Conservation (phyloP, 176 grass and related monocot species). For the Oryza punctata region DNA sequence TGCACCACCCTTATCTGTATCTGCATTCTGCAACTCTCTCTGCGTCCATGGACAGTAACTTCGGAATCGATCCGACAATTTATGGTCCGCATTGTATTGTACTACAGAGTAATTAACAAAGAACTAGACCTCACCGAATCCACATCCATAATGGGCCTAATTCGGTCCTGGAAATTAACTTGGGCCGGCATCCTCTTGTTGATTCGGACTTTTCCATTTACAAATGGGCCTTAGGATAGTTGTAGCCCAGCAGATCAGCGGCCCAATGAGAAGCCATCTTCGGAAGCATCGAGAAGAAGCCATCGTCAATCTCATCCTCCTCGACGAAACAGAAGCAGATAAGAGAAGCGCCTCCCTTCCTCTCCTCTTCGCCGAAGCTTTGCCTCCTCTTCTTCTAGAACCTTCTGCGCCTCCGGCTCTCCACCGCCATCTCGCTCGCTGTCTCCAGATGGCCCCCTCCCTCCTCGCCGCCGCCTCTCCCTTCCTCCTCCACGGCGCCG, state of each 20-base stretch:
- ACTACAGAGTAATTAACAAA: no score
- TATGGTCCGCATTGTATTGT: no score
- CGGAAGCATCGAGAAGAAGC: slow-evolving; percentile 41
- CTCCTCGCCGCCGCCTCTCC: slow-evolving; percentile 46
- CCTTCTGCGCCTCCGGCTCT: slow-evolving; percentile 15
- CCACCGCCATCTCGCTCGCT: neutral
- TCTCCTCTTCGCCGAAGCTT: neutral
- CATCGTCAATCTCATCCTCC: neutral
- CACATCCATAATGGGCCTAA: neutral
- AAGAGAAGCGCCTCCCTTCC: neutral
- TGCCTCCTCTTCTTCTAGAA: slow-evolving; percentile 19
- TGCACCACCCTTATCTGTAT: no score
- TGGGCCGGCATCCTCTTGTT: neutral
- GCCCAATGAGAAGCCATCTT: neutral
- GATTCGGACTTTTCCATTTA: no score
- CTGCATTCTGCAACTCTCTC: no score
- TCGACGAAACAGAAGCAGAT: slow-evolving; percentile 28
- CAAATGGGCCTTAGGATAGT: neutral
- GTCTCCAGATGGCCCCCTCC: slow-evolving; percentile 50
- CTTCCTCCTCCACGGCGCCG: slow-evolving; percentile 46
- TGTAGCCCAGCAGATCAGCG: neutral
- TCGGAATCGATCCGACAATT: no score
- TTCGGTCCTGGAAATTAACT: neutral
- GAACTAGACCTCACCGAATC: no score
- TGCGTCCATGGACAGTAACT: no score